Evolutionary conservation across 805 yeast genomes (phyloP).

Genomic region (Kazachstania psychrophila): DNA sequence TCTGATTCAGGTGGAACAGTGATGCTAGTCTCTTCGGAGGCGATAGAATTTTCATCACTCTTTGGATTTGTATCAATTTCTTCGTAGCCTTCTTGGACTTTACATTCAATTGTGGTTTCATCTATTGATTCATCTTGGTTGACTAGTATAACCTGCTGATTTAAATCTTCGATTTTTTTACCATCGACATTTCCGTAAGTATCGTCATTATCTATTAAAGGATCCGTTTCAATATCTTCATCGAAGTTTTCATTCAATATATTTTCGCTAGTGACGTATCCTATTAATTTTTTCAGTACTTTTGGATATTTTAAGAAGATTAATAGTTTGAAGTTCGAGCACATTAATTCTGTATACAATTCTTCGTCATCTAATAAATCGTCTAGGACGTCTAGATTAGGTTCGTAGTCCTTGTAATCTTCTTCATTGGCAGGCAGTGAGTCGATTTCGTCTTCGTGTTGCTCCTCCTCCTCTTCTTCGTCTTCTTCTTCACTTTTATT

Average conservation of each 20-base stretch:
- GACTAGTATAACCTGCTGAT: conserved; percentile 5
- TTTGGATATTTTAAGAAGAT: conserved; percentile 78
- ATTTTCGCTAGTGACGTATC: conserved; percentile 46
- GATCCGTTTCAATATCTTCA: conserved; percentile 2
- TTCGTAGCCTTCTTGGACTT: conserved; percentile 3
- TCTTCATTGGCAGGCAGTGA: conserved; percentile 28
- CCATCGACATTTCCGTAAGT: not conserved
- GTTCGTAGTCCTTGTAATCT: conserved; percentile 29
- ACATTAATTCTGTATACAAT: conserved; percentile 58
- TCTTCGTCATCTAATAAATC: conserved; percentile 68
- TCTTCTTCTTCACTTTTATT: not conserved
- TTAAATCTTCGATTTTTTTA: conserved; percentile 2
- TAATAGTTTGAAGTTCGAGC: conserved; percentile 63
- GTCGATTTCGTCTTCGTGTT: conserved; percentile 15
- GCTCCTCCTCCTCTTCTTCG: conserved; percentile 4
- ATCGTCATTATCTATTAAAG: not conserved
- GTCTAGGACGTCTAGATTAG: conserved; percentile 37
- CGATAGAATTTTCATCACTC: conserved; percentile 7
- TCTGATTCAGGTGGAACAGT: conserved; percentile 32
- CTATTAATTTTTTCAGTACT: conserved; percentile 56
- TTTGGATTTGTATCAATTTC: conserved; percentile 8
- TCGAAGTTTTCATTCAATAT: conserved; percentile 19
- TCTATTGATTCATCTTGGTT: not conserved
- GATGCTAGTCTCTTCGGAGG: conserved; percentile 29
- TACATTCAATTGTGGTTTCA: not conserved